These are phyloP conservation scores for Candida endomychidarum DNA, from an alignment of 805 yeast genomes.

Conservation along the genomic window DNA sequence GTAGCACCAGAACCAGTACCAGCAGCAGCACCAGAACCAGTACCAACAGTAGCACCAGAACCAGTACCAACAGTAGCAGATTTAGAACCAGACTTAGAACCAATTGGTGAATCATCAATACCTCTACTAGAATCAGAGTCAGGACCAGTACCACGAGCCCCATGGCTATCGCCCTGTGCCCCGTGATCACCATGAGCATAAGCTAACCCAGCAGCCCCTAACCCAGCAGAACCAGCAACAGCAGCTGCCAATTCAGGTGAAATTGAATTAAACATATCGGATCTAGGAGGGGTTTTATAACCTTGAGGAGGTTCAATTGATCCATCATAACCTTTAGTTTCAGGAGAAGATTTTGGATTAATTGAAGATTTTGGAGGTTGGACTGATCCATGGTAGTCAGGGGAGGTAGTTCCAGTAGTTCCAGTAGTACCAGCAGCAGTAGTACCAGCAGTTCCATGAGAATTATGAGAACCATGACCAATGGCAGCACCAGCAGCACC, in stretches of 20 bases:
- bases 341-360: conserved; percentile 2
- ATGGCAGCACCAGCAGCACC: too few species aligned
- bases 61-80: too few species aligned
- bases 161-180: too few species aligned
- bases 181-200: not conserved
- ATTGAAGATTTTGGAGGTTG: conserved; percentile 11
- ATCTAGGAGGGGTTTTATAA: conserved; percentile 3
- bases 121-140: too few species aligned
- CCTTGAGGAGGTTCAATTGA: conserved; percentile 11
- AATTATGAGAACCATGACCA: too few species aligned
- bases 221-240: conserved; percentile 31
- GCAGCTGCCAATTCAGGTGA: conserved; percentile 3
- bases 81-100: too few species aligned
- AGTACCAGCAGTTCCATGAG: too few species aligned
- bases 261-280: not conserved
- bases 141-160: too few species aligned
- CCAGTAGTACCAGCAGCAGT: too few species aligned
- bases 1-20: not conserved
- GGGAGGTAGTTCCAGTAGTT: too few species aligned
- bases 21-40: not conserved
- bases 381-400: conserved; percentile 11
- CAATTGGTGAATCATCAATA: too few species aligned
- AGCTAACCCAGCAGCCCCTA: conserved; percentile 23
- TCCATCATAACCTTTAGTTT: conserved; percentile 12
- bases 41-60: too few species aligned